Percentiles rank a stretch among this genome's conserved stretches.
phyloP scores from a whole-genome alignment of 1,139 yeast species.

The Yamadazyma songkhlaensis region DNA sequence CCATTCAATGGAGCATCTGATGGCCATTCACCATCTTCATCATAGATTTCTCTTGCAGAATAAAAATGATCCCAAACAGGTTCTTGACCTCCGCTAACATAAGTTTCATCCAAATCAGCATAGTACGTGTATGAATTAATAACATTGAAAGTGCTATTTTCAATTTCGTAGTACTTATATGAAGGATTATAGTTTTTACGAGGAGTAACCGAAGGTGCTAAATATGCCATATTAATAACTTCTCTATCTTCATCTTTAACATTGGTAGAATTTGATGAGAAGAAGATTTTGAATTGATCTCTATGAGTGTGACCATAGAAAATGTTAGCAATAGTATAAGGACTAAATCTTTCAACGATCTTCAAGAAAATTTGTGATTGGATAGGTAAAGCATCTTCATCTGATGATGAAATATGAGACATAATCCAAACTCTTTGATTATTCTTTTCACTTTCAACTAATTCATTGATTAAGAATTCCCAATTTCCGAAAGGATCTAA shows the following conservation, averaged over 20 bases:
- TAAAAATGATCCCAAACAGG: conserved; percentile 56
- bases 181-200: conserved; percentile 58
- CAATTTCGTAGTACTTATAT: conserved; percentile 72
- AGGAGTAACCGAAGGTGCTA: conserved; percentile 66
- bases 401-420: conserved; percentile 64
- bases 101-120: conserved; percentile 51
- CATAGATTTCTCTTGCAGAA: conserved; percentile 51
- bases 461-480: conserved; percentile 58
- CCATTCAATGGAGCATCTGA: conserved; percentile 51
- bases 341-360: conserved; percentile 63
- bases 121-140: conserved; percentile 59
- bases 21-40: conserved; percentile 48
- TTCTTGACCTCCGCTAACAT: conserved; percentile 43
- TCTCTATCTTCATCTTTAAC: conserved; percentile 27
- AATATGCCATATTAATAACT: conserved; percentile 58
- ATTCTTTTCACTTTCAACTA: conserved; percentile 52
- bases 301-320: conserved; percentile 73
- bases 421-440: conserved; percentile 69
- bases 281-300: conserved; percentile 62
- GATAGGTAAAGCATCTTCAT: conserved; percentile 56
- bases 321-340: conserved; percentile 62
- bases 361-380: conserved; percentile 54
- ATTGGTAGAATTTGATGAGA: conserved; percentile 37
- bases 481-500: conserved; percentile 65
- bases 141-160: conserved; percentile 56